Conservation (phyloP, 225 moss, liverwort and hornwort genomes). For the Polytrichum commune region DNA sequence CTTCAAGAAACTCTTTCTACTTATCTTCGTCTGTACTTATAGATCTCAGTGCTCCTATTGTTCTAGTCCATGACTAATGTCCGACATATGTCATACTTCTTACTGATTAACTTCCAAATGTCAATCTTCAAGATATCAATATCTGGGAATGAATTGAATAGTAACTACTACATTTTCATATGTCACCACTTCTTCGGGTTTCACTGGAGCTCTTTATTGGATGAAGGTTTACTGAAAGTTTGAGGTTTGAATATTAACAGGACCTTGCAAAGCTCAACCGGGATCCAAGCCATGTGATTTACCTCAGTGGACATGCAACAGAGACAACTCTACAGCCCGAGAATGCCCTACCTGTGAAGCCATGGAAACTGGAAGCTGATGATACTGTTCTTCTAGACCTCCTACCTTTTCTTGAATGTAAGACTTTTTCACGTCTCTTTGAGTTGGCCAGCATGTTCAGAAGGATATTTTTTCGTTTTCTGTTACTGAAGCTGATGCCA, state of each 20-base stretch:
- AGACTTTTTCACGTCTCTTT: not conserved
- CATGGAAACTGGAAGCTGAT: constrained; percentile 85
- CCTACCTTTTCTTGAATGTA: constrained; percentile 97
- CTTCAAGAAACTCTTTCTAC: too few relatives aligned
- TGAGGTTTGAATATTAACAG: constrained; percentile 31
- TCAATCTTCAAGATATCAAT: not conserved
- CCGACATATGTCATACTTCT: too few relatives aligned
- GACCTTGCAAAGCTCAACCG: constrained; percentile 95
- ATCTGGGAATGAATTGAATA: too few relatives aligned
- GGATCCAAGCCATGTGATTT: constrained; percentile 82
- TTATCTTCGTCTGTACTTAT: too few relatives aligned
- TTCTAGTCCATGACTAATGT: too few relatives aligned
- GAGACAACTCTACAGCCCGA: constrained; percentile 86
- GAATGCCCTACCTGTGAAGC: constrained; percentile 69
- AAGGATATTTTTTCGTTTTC: too few relatives aligned
- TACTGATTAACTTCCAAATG: not conserved
- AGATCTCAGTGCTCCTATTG: too few relatives aligned
- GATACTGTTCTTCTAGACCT: constrained; percentile 89
- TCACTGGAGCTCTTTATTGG: not conserved
- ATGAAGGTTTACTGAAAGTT: constrained; percentile 1
- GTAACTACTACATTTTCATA: too few relatives aligned
- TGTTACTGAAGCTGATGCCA: not conserved
- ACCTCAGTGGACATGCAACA: constrained; percentile 79
- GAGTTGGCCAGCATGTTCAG: too few relatives aligned
- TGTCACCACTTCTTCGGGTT: too few relatives aligned